Evolutionary conservation across 2,329 filamentous ascomycete species (phyloP).

Genomic region (Sphaerulina vaccinii): DNA sequence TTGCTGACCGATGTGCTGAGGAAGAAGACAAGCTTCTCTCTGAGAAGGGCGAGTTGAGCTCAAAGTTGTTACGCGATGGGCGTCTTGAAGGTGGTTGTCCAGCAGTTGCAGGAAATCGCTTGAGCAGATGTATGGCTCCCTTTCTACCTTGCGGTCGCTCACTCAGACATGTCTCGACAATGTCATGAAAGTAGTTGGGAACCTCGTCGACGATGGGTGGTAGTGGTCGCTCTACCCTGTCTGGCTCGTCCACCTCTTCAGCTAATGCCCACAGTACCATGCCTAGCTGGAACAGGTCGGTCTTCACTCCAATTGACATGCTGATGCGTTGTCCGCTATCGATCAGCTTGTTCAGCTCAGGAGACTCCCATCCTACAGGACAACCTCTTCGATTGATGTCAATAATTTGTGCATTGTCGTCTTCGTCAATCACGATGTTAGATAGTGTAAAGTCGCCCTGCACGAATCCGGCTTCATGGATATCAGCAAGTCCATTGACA

Average conservation of each 20-base stretch:
- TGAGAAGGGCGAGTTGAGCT: constrained; percentile 33
- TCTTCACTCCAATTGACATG: constrained; percentile 98
- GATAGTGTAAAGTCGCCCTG: constrained; percentile 97
- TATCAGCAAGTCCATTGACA: constrained; percentile 81
- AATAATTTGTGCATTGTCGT: constrained; percentile 90
- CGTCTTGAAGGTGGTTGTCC: constrained; percentile 15
- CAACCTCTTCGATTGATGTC: constrained; percentile 98
- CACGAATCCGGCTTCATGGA: constrained; percentile 94
- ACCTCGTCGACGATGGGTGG: constrained; percentile 57
- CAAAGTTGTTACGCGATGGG: constrained; percentile 17
- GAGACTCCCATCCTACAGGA: constrained; percentile 95
- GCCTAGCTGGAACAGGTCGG: constrained; percentile 89
- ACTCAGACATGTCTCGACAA: constrained; percentile 75
- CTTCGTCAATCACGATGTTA: constrained; percentile 87
- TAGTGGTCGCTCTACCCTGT: constrained; percentile 71
- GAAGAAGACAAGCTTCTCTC: constrained; percentile 41
- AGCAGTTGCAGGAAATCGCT: constrained; percentile 58
- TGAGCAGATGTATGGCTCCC: constrained; percentile 70
- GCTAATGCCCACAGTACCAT: constrained; percentile 97
- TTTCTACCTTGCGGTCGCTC: constrained; percentile 69
- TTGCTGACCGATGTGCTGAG: constrained; percentile 42
- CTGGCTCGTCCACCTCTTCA: constrained; percentile 84
- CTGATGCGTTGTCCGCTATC: constrained; percentile 85
- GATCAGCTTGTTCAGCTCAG: constrained; percentile 81
- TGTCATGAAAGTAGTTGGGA: constrained; percentile 73